These are phyloP conservation scores for Rhizopus arrhizus DNA, from an alignment of 371 early-diverging fungal species.

Conservation along the genomic window DNA sequence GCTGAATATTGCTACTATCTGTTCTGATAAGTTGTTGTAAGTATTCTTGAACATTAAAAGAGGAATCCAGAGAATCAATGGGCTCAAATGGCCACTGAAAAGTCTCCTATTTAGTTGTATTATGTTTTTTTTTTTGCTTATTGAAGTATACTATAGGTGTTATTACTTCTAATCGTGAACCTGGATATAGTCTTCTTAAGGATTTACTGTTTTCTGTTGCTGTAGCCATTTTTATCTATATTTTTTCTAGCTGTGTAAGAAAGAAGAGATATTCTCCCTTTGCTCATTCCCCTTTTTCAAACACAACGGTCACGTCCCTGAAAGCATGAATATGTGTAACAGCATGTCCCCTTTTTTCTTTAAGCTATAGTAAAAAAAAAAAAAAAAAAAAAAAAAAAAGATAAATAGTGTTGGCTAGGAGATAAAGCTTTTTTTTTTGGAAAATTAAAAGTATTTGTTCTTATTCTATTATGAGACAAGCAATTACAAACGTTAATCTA, in stretches of 20 bases:
- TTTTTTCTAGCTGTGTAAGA: not conserved
- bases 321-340: too few relatives aligned
- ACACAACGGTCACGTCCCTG: too few relatives aligned
- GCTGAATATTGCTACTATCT: constrained; percentile 66
- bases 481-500: too few relatives aligned
- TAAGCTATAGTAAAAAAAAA: too few relatives aligned
- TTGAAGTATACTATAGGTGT: not conserved
- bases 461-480: too few relatives aligned
- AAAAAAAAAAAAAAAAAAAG: too few relatives aligned
- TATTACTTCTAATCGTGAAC: constrained; percentile 44
- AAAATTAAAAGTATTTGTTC: too few relatives aligned
- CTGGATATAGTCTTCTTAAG: constrained; percentile 26
- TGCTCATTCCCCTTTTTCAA: too few relatives aligned
- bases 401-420: too few relatives aligned
- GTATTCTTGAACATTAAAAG: constrained; percentile 81
- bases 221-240: too few relatives aligned
- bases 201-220: not conserved
- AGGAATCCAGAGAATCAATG: constrained; percentile 70
- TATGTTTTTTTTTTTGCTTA: not conserved
- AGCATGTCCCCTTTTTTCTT: too few relatives aligned
- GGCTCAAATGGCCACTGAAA: constrained; percentile 61
- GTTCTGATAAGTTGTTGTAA: constrained; percentile 76
- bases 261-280: not conserved
- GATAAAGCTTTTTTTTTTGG: too few relatives aligned
- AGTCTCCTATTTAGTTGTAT: constrained; percentile 38